Evolutionary conservation across 225 moss, liverwort and hornwort species (phyloP), one percentile per base, ranked within the genome.

Genomic region (Physcomitrellopsis africana): DNA sequence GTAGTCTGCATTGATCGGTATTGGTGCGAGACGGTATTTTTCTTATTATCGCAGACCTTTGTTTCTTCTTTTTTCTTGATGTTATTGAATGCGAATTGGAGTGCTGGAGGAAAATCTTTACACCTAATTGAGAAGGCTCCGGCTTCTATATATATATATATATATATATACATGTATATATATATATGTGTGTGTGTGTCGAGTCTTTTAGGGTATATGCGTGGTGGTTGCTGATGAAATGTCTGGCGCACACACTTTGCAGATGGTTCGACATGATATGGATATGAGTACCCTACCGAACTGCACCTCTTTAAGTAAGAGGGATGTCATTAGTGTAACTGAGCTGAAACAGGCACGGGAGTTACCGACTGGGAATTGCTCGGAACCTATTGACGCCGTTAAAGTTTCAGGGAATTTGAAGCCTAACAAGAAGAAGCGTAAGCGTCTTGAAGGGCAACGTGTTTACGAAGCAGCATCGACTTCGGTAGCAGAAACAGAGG

Each of bases 371-470:
- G 77, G 60, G 67, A 72, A 67, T 19, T 67, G 62, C 51, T 16
- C 67, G 44, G 70, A 67, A 66, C 22, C 66, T 14, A 51, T 72
- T 22, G 23, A 64, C 27, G 43, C 46, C 51, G 47, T 51, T 9
- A 9, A 80, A 60, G 29, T 9, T 49, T 15, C 60, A 51, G 70
- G 44, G 3, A 9, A 15, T 51, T 14, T 44, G 66, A 78, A 84
- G 24, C 66, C 62, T 0, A 67, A 52, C 51, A 78, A 51, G 70
- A 78, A 41, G 63, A 84, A 84, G 70, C 77, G 84, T 37, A 81
- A 81, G 66, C 81, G 67, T 16, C 11, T 67, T 2, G 81, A 78
- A 57, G 77, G 70, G 69, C 56, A 71, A 11, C 23, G 17, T 60
- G 7, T n/a, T 53, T 52, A 70, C 0, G 70, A 64, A 60, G 18